Base-by-base conservation (phyloP, 257 asterid genomes). In the Capsicum rhomboideum region DNA sequence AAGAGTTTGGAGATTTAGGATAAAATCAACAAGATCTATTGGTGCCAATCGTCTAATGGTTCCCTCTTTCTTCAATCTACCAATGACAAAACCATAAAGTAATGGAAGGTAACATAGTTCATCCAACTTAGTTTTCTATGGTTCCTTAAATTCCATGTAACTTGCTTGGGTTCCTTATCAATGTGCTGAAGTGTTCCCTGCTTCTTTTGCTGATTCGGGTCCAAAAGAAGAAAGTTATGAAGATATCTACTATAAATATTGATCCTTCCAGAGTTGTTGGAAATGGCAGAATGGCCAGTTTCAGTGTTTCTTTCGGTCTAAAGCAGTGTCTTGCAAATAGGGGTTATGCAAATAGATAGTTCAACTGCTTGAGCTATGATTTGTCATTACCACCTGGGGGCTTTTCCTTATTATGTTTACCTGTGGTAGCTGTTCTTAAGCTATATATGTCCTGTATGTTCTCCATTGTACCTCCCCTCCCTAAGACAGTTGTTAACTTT, bases 1-100 rank as follows among this genome's bases (percentile, higher is more conserved):
- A 96, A 94, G 92, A 96, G 99, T 91, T 90, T 96, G 93, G 99
- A 96, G 88, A 96, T 96, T 75, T 98, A 96, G 90, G 99, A 96
- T 90, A 96, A 96, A 88, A 94, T 96, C 89, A 96, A 94, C 95
- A 96, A 96, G 93, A 96, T 96, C 49, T 87, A 97, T 71, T 96
- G 99, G 99, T 94, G 99, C 91, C 99, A 93, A 88, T 85, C 91
- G 64, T 94, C 98, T 54, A 96, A 94, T 88, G 98, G 99, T 79
- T 97, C 98, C 78, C 92, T 92, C 84, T 94, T 94, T 90, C 98
- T 96, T 85, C 91, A 94, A 86, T 96, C 99, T 71, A 93, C 99
- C 85, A 96, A 96, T 88, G 98, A 96, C 90, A 96, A 96, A 91
- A 96, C 99, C 68, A 94, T 96, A 46, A 96, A 96, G 90, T 92